Base-by-base conservation (phyloP, 345 rosid species). In the Salix viminalis region DNA sequence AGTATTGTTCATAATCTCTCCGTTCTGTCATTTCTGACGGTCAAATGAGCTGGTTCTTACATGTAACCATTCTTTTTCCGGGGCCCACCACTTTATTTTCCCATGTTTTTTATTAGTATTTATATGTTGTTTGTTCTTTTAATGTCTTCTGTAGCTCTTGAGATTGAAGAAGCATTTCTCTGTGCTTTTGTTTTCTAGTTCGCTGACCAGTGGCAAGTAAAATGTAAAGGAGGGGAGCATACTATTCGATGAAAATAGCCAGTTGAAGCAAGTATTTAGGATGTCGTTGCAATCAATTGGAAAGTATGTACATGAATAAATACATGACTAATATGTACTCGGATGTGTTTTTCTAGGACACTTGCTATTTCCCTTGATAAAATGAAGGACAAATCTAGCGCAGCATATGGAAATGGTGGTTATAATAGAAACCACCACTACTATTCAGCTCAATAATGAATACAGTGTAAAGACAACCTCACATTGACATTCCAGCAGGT, bases 151-250 rank as follows among this genome's bases (percentile, higher is more conserved):
- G 1, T 34, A 34, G 87, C 85, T 41, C 98, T 80, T 56, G 94
- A 89, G 54, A 91, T 70, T 74, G 84, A 79, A n/a, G 86, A 79
- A 69, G 79, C 78, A 83, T 74, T 81, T 48, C n/a, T 26, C 36
- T 14, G 3, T 18, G 39, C 62, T 30, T 50, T 28, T 30, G 60
- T 70, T 69, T 70, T 14, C 7, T 7, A 26, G 7, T 14, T 50
- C n/a, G 32, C 2, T 24, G 6, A 10, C 42, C 5, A 67, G 7
- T 19, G 15, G 23, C 70, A 21, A 37, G 23, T 21, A 67, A 16
- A 19, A 28, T 26, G 39, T 30, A 18, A 19, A 32, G 23, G 41
- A 30, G 34, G 13, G 62, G 14, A 18, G 16, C 2, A 52, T 4
- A 7, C 19, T 16, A 26, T 16, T 24, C 9, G 37, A 46, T 26